Evolutionary conservation across 306 rosid species (phyloP).

Genomic region (Lathyrus aphaca): DNA sequence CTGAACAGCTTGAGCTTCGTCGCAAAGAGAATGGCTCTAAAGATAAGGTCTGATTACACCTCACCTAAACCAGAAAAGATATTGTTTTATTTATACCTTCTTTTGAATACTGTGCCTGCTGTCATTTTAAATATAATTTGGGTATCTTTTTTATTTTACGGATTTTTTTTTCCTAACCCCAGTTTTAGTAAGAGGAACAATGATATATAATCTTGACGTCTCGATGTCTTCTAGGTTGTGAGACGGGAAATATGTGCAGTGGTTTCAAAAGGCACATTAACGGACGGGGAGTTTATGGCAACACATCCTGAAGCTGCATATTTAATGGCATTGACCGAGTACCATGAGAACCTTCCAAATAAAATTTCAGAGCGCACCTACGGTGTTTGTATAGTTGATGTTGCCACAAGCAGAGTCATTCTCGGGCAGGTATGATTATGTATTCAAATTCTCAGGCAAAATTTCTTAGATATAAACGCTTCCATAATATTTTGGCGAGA

Average conservation of each 20-base stretch:
- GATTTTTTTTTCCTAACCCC: constrained; percentile 3
- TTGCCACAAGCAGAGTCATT: constrained; percentile 75
- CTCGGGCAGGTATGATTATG: constrained; percentile 80
- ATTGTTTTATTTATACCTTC: constrained; percentile 12
- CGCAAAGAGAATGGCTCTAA: constrained; percentile 88
- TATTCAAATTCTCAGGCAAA: constrained; percentile 31
- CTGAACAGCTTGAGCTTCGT: constrained; percentile 85
- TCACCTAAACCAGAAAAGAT: constrained; percentile 23
- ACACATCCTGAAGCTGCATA: constrained; percentile 83
- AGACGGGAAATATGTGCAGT: constrained; percentile 94
- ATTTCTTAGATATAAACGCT: constrained; percentile 5
- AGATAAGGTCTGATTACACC: constrained; percentile 66
- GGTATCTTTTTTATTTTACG: background rate
- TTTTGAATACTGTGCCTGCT: constrained; percentile 15
- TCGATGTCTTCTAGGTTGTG: constrained; percentile 66
- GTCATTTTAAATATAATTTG: constrained; percentile 15
- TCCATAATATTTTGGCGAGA: constrained; percentile 13
- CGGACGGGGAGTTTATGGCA: constrained; percentile 84
- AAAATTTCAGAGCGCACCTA: constrained; percentile 57
- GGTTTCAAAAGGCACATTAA: constrained; percentile 88
- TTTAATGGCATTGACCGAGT: constrained; percentile 84
- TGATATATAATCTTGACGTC: constrained; percentile 22
- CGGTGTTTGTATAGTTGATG: constrained; percentile 87
- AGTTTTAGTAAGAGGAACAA: constrained; percentile 12
- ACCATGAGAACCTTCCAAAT: constrained; percentile 44